phyloP scores from a whole-genome alignment of 768 basidiomycete genomes.

The Artomyces pyxidatus region DNA sequence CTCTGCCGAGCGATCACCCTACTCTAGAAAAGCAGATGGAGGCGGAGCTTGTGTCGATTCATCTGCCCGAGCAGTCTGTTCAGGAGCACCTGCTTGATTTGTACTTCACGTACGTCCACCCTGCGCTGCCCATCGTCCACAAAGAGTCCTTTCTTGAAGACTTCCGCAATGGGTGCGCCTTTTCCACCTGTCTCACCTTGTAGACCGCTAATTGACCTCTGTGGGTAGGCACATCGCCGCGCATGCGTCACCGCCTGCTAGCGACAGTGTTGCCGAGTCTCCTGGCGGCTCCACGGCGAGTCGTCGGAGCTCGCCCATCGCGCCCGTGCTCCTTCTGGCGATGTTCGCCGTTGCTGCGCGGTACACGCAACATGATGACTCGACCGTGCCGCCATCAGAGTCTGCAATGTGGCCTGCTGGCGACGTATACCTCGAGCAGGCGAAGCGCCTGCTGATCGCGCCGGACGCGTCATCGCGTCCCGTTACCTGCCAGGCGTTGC shows the following conservation, averaged over 20 bases:
- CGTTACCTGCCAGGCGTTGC: conserved; percentile 69
- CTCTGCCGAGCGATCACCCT: conserved; percentile 27
- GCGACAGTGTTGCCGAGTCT: conserved; percentile 18
- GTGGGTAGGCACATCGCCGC: conserved; percentile 11
- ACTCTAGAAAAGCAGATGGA: conserved; percentile 18
- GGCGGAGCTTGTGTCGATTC: conserved; percentile 30
- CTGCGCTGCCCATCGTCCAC: conserved; percentile 69
- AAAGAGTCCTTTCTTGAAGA: conserved; percentile 60
- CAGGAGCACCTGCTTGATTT: conserved; percentile 68
- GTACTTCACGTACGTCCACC: conserved; percentile 79
- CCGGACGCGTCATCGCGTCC: conserved; percentile 66
- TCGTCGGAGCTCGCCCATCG: conserved; percentile 38
- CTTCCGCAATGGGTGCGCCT: conserved; percentile 33
- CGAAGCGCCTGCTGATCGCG: conserved; percentile 57
- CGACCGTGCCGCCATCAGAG: conserved; percentile 31
- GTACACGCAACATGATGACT: conserved; percentile 35
- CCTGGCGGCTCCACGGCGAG: conserved; percentile 24
- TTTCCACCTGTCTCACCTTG: not conserved
- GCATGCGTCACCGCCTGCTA: conserved; percentile 25
- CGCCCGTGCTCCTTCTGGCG: conserved; percentile 64
- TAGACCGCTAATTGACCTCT: not conserved
- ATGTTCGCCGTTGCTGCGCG: conserved; percentile 83
- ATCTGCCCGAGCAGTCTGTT: conserved; percentile 46
- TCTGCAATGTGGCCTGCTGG: conserved; percentile 77
- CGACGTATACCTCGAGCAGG: conserved; percentile 59